Conservation (phyloP, 352 stramenopile species). For the Bremia lactucae region DNA sequence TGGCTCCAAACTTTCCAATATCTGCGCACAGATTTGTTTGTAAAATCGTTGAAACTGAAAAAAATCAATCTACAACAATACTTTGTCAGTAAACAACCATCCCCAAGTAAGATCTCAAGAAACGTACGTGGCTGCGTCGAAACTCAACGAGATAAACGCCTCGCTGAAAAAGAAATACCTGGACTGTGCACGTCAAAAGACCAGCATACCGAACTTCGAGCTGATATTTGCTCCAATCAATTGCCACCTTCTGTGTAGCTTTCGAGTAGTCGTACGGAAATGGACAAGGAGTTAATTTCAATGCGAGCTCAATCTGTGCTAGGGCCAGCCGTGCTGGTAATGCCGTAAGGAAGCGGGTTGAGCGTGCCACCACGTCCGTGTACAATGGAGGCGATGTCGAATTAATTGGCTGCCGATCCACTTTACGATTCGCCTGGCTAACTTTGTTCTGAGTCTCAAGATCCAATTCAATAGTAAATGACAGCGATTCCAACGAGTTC, state of each 20-base stretch:
- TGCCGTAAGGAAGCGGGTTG: slow-evolving; percentile 61
- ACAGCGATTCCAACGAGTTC: no score
- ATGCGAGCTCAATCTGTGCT: slow-evolving; percentile 47
- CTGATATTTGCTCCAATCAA: slow-evolving; percentile 70
- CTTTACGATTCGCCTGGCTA: not conserved
- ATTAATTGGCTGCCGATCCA: no score
- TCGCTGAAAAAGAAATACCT: slow-evolving; percentile 71
- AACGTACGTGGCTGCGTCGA: slow-evolving; percentile 56
- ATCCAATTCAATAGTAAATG: no score
- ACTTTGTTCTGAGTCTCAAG: not conserved
- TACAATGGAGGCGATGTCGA: slow-evolving; percentile 31
- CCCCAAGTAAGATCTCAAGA: not conserved
- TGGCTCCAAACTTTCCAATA: slow-evolving; percentile 42
- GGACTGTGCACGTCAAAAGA: slow-evolving; percentile 61
- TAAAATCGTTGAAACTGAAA: slow-evolving; percentile 86
- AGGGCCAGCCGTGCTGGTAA: slow-evolving; percentile 55
- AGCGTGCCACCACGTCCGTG: slow-evolving; percentile 55
- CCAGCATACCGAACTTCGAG: slow-evolving; percentile 54
- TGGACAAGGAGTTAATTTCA: slow-evolving; percentile 31
- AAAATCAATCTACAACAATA: slow-evolving; percentile 51
- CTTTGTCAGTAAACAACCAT: slow-evolving; percentile 5
- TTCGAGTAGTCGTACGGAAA: slow-evolving; percentile 35
- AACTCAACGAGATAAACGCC: slow-evolving; percentile 79
- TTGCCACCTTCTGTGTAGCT: slow-evolving; percentile 35
- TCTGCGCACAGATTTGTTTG: slow-evolving; percentile 56